Evolutionary conservation across 2,329 filamentous ascomycete genomes (phyloP).

Genomic region (Cladobotryum mycophilum): DNA sequence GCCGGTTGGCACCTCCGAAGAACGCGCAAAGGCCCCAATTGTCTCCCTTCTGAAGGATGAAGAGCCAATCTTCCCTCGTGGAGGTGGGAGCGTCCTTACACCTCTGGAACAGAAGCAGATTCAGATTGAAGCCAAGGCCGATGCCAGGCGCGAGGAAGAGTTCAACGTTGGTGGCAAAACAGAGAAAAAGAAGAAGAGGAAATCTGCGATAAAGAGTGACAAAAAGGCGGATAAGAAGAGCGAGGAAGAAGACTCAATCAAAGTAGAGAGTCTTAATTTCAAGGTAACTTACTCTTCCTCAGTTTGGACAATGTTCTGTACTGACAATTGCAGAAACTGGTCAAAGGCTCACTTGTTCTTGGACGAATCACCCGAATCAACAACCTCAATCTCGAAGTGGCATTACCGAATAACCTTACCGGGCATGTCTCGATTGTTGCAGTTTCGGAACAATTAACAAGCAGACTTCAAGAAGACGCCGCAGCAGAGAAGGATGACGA

Average conservation of each 20-base stretch:
- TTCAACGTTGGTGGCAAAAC: slow-evolving; percentile 44
- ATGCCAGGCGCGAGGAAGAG: slow-evolving; percentile 83
- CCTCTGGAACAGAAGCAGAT: slow-evolving; percentile 96
- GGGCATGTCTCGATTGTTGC: slow-evolving; percentile 89
- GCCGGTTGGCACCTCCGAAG: slow-evolving; percentile 21
- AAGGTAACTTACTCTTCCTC: slow-evolving; percentile 50
- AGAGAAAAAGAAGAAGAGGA: slow-evolving; percentile 51
- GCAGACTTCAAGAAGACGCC: slow-evolving; percentile 65
- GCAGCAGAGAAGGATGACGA: slow-evolving; percentile 47
- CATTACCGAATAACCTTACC: slow-evolving; percentile 85
- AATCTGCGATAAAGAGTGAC: slow-evolving; percentile 42
- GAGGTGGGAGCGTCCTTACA: slow-evolving; percentile 83
- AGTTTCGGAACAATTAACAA: slow-evolving; percentile 74
- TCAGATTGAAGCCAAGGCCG: slow-evolving; percentile 82
- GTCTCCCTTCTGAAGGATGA: slow-evolving; percentile 61
- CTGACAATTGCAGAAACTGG: slow-evolving; percentile 56
- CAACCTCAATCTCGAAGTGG: slow-evolving; percentile 68
- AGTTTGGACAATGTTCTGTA: neutral
- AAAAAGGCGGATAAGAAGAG: slow-evolving; percentile 44
- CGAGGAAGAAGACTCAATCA: slow-evolving; percentile 51
- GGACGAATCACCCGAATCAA: slow-evolving; percentile 81
- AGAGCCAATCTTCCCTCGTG: slow-evolving; percentile 85
- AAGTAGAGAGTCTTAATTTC: slow-evolving; percentile 81
- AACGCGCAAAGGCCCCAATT: slow-evolving; percentile 27
- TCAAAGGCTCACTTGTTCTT: slow-evolving; percentile 79